phyloP scores from a whole-genome alignment of 139 green algal genomes.

The Dunaliella primolecta region DNA sequence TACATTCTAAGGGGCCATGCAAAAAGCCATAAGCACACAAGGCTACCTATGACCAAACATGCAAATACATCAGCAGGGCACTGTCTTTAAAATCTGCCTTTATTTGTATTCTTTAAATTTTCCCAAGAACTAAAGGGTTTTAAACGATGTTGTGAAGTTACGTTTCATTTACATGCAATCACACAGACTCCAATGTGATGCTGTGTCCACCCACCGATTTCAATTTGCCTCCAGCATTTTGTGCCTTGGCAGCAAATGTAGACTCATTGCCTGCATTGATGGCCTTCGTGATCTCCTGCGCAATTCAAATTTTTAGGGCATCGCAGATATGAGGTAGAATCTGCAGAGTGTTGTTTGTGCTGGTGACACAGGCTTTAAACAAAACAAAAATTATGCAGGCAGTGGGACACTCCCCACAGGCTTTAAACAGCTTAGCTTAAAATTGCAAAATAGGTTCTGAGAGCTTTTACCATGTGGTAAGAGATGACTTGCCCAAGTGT shows the following conservation, averaged over 20 bases:
- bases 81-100: too few relatives aligned
- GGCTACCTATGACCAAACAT: too few relatives aligned
- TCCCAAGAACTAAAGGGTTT: too few relatives aligned
- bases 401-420: neutral
- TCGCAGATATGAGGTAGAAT: neutral
- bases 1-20: too few relatives aligned
- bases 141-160: too few relatives aligned
- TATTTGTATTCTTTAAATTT: too few relatives aligned
- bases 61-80: too few relatives aligned
- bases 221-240: slow-evolving; percentile 21
- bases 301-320: neutral
- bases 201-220: slow-evolving; percentile 32
- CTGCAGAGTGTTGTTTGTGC: neutral
- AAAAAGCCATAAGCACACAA: too few relatives aligned
- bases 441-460: neutral
- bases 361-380: neutral
- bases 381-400: neutral
- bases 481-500: too few relatives aligned
- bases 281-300: slow-evolving; percentile 26
- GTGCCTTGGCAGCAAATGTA: slow-evolving; percentile 2
- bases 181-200: too few relatives aligned
- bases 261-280: slow-evolving; percentile 31
- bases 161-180: too few relatives aligned
- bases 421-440: neutral
- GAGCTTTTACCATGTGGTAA: neutral